Conservation (phyloP, 2,329 filamentous ascomycete species). For the Didymella pomorum region DNA sequence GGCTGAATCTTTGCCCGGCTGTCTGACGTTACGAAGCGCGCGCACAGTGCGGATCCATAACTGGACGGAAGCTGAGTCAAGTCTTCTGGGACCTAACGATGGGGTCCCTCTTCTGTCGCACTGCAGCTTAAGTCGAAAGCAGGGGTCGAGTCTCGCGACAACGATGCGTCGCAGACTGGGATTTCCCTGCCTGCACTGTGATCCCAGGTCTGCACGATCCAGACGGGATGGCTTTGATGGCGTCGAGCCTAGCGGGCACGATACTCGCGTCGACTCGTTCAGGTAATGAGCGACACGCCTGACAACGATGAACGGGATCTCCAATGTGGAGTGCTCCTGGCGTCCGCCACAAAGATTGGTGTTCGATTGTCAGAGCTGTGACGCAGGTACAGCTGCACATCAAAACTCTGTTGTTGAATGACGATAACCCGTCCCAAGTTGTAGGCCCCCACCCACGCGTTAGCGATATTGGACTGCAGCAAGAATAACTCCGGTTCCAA, state of each 20-base stretch:
- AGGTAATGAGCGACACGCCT: slow-evolving; percentile 39
- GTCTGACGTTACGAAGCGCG: slow-evolving; percentile 27
- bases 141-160: slow-evolving; percentile 18
- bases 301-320: slow-evolving; percentile 41
- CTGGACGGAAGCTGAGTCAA: slow-evolving; percentile 16
- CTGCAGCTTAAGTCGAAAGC: slow-evolving; percentile 28
- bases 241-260: slow-evolving; percentile 43
- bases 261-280: slow-evolving; percentile 36
- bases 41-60: slow-evolving; percentile 23
- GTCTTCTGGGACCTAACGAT: slow-evolving; percentile 13
- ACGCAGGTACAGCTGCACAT: slow-evolving; percentile 43
- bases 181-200: slow-evolving; percentile 39
- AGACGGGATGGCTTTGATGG: slow-evolving; percentile 46
- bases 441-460: slow-evolving; percentile 10
- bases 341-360: slow-evolving; percentile 39
- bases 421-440: slow-evolving; percentile 4
- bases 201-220: slow-evolving; percentile 42
- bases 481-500: slow-evolving; percentile 20
- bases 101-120: slow-evolving; percentile 16
- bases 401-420: slow-evolving; percentile 14
- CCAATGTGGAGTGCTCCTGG: slow-evolving; percentile 38
- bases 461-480: slow-evolving; percentile 21
- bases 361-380: slow-evolving; percentile 29
- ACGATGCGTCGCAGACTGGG: slow-evolving; percentile 26
- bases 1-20: background rate